Base-by-base conservation (phyloP, 2,329 filamentous ascomycete genomes). In the Ceratocystis alfenasii region DNA sequence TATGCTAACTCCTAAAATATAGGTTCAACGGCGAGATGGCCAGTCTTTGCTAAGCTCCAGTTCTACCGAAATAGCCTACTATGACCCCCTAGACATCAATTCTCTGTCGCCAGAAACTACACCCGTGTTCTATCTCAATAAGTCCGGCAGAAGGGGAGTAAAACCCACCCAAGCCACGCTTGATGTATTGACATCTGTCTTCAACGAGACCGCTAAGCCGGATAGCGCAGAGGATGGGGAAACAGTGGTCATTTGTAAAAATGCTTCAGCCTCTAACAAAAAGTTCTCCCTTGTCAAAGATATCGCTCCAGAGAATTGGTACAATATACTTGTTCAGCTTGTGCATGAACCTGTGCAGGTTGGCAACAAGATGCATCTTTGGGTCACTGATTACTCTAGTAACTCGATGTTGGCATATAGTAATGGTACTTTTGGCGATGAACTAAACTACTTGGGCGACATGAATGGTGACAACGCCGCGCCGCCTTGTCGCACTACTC, bases 311-410 rank as follows among this genome's bases (percentile, higher is more conserved):
- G 73, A 74, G 15, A 77, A 71, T 0, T 95, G 87, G 71, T 84
- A 81, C 70, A 84, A 96, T 72, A 72, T 95, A 1, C 77, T 89
- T 20, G 90, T 83, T 1, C 82, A 92, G 71, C 83, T 95, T 1
- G 81, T 91, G 60, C 78, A 74, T 59, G 74, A 77, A 1, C 80
- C 81, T 0, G 78, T 74, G 55, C 75, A 78, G 36, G 22, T 70
- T 5, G 72, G 72, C 25, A 78, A 81, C 30, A 81, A 75, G 66
- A 75, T 82, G 12, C 83, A 84, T 4, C 69, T 96, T 0, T 91
- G 91, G 78, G 77, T 95, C 20, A 88, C 89, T 0, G 92, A 96
- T 74, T 96, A 92, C 73, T 95, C 90, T 0, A 76, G 83, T 63
- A 90, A 96, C 71, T 71, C 78, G 0, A 28, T 17, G 5, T 6